Evolutionary conservation across 305 asterid species (phyloP).

Genomic region (Fraxinus ornus): DNA sequence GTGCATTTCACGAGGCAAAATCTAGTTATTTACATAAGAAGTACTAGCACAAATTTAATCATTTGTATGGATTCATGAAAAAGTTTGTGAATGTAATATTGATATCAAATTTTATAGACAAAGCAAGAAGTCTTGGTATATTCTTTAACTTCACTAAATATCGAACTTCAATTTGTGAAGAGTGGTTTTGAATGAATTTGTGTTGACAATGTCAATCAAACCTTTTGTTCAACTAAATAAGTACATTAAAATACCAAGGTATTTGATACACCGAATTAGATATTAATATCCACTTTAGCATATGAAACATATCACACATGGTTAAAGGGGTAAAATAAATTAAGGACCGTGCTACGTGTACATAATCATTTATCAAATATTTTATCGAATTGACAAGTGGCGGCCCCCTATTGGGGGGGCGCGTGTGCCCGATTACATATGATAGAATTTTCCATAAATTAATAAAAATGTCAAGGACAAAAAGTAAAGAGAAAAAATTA

Average conservation of each 20-base stretch:
- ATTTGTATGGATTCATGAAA: neutral
- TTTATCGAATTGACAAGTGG: too few species aligned
- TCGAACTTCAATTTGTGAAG: neutral
- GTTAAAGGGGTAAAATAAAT: neutral
- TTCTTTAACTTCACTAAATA: neutral
- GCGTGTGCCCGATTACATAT: too few species aligned
- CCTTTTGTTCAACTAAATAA: neutral
- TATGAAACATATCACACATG: neutral
- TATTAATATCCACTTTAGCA: neutral
- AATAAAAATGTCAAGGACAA: neutral
- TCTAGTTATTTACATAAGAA: neutral
- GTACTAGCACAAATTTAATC: neutral
- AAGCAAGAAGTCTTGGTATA: neutral
- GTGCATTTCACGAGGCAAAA: too few species aligned
- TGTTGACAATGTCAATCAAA: neutral
- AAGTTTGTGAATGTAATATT: neutral
- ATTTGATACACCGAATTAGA: neutral
- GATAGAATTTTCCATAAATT: too few species aligned
- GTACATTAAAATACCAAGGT: neutral
- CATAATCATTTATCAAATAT: too few species aligned
- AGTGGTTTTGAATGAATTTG: neutral
- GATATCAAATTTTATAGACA: neutral
- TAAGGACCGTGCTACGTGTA: too few species aligned
- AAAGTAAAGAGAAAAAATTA: neutral
- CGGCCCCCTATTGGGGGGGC: too few species aligned